Percentiles rank a stretch among this genome's conserved stretches.
Evolutionary conservation across 805 yeast genomes (phyloP).

Genomic region (Henningerozyma blattae): DNA sequence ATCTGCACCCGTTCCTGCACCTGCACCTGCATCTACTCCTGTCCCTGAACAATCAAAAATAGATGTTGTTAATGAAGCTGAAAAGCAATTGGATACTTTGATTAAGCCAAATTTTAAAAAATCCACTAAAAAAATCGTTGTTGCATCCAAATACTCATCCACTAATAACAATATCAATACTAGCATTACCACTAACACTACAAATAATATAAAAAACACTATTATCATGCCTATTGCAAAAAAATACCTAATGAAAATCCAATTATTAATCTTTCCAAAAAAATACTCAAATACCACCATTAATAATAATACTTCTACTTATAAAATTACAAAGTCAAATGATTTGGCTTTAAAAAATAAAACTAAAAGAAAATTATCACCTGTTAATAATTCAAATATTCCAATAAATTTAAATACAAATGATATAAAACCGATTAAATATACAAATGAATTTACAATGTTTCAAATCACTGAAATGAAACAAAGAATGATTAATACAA

Average conservation of each 20-base stretch:
- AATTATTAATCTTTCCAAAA: too few species aligned
- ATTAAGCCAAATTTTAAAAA: too few species aligned
- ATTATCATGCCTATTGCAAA: too few species aligned
- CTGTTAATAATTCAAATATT: too few species aligned
- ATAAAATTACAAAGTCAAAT: background rate
- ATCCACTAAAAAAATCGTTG: background rate
- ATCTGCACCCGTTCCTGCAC: background rate
- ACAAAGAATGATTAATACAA: slow-evolving; percentile 23
- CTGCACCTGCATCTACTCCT: background rate
- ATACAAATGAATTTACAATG: slow-evolving; percentile 21
- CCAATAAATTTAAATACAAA: too few species aligned
- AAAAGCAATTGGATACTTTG: too few species aligned
- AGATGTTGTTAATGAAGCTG: too few species aligned
- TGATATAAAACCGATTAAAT: slow-evolving; percentile 12
- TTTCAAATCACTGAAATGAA: slow-evolving; percentile 21
- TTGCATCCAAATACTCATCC: background rate
- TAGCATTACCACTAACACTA: too few species aligned
- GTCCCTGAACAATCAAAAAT: background rate
- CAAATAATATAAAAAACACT: too few species aligned
- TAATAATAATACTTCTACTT: background rate
- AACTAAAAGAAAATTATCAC: background rate
- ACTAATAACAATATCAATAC: too few species aligned
- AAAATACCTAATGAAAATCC: too few species aligned
- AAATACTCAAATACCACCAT: background rate
- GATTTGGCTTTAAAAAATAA: background rate